Evolutionary conservation across 164 flowering plant species (phyloP), one percentile per base, ranked within the genome.

Genomic region (Sextonia rubra): DNA sequence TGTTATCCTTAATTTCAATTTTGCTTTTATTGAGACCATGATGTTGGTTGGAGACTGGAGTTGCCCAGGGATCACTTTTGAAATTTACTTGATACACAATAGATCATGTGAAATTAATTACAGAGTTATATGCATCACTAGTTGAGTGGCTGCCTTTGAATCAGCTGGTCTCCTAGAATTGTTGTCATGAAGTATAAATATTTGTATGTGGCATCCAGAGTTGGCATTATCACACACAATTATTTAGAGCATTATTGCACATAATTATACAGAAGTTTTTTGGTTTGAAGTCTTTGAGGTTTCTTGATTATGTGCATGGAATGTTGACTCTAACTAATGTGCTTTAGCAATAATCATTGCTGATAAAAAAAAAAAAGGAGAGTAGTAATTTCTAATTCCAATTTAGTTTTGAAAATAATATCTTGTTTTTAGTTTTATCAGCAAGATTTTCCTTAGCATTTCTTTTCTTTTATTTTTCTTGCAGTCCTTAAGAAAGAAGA

Each of bases 401-500:
- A 32, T 32, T 32, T 32, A 32, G 44, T 32, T 32, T 9, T 32
- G 44, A 32, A 32, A 32, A 32, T 0, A 32, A 32, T 32, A 32
- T 32, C 44, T 32, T 32, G 9, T 22, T 9, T 22, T 61, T 52
- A 17, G 4, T 18, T 52, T 52, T 52, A 52, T 52, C 58, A 17
- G 44, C 8, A 5, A 6, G 44, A 32, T 9, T 32, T n/a, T 61
- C 4, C 5, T 26, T 61, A 22, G 8, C 64, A n/a, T 61, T 11
- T 61, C 4, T 24, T 22, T n/a, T 6, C 80, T 30, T 69, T 56
- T 79, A 64, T 64, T 15, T 71, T 74, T 71, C 26, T 6, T 30
- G 27, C 74, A 92, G 98, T 82, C 75, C 84, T 90, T 27, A 89
- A 92, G 85, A 88, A 91, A 85, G 97, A 91, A 81, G 96, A 90